Evolutionary conservation across 2,329 filamentous ascomycete genomes (phyloP).

Genomic region (Orbilia ellipsospora): DNA sequence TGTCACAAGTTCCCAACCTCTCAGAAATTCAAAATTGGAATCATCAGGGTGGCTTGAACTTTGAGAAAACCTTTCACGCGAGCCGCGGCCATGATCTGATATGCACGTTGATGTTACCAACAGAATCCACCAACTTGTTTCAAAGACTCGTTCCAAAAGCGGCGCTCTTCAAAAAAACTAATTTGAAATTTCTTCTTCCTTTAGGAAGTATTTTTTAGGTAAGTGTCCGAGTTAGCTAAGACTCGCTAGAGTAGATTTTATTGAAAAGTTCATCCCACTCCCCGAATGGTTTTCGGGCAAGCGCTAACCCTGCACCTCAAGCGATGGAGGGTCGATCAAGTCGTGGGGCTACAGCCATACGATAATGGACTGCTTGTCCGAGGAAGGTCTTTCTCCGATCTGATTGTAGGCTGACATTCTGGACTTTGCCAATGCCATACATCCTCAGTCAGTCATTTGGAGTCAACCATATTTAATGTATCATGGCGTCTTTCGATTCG

Average conservation of each 20-base stretch:
- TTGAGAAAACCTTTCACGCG: conserved; percentile 30
- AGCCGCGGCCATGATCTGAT: background rate
- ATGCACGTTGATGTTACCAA: conserved; percentile 14
- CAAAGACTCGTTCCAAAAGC: conserved; percentile 5
- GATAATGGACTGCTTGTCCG: conserved; percentile 1
- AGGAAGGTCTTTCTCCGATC: conserved; percentile 24
- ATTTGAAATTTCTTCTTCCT: conserved; percentile 22
- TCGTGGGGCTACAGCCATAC: conserved; percentile 15
- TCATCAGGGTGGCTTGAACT: conserved; percentile 29
- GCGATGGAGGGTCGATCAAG: conserved; percentile 26
- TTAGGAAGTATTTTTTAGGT: conserved; percentile 1
- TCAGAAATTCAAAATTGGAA: conserved; percentile 13
- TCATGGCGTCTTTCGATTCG: background rate
- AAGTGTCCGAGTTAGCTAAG: too few relatives aligned
- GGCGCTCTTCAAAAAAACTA: conserved; percentile 16
- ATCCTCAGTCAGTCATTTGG: background rate
- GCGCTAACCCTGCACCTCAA: conserved; percentile 14
- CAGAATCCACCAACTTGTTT: conserved; percentile 9
- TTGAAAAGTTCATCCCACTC: conserved; percentile 26
- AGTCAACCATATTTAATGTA: too few relatives aligned
- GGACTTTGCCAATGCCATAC: conserved; percentile 12
- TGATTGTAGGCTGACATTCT: conserved; percentile 43
- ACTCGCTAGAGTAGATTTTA: too few relatives aligned
- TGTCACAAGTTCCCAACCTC: conserved; percentile 18
- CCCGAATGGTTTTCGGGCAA: conserved; percentile 20